A percentile compares a stretch with the other conserved stretches of the same genome.
phyloP scores from a whole-genome alignment of 2,329 filamentous ascomycete genomes.

The Colletotrichum gloeosporioides region DNA sequence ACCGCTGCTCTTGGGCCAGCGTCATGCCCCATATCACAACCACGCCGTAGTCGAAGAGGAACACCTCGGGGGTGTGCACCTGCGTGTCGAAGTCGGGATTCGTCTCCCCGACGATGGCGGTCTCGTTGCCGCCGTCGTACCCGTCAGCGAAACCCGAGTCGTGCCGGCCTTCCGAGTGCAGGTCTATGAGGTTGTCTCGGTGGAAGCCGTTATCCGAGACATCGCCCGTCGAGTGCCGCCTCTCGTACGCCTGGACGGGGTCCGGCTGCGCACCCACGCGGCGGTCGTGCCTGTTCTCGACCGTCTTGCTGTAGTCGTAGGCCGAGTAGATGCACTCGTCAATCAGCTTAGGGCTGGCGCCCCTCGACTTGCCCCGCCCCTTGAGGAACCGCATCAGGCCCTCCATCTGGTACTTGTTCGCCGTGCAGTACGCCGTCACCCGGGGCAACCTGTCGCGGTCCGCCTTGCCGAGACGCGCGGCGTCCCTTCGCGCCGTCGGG shows the following conservation, averaged over 20 bases:
- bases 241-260: conserved; percentile 58
- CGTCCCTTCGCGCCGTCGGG: conserved; percentile 88
- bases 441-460: conserved; percentile 86
- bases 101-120: conserved; percentile 40
- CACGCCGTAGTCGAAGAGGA: conserved; percentile 96
- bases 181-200: conserved; percentile 68
- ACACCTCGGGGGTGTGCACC: conserved; percentile 92
- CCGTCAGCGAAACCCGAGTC: conserved; percentile 35
- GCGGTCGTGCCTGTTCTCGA: conserved; percentile 39
- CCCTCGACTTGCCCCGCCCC: conserved; percentile 76
- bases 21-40: conserved; percentile 99
- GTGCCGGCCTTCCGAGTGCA: conserved; percentile 49
- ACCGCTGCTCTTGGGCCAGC: conserved; percentile 83
- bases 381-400: conserved; percentile 91
- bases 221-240: conserved; percentile 78
- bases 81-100: conserved; percentile 82
- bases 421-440: conserved; percentile 96
- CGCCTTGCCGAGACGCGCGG: conserved; percentile 89
- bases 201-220: conserved; percentile 62
- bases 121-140: conserved; percentile 28
- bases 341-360: conserved; percentile 87
- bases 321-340: conserved; percentile 98
- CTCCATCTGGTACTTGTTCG: conserved; percentile 89
- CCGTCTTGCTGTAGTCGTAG: conserved; percentile 74
- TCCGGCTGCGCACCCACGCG: conserved; percentile 31